A percentile compares a stretch with the other conserved stretches of the same genome.
phyloP scores from a whole-genome alignment of 768 basidiomycete species.

The Tylopilus felleus region DNA sequence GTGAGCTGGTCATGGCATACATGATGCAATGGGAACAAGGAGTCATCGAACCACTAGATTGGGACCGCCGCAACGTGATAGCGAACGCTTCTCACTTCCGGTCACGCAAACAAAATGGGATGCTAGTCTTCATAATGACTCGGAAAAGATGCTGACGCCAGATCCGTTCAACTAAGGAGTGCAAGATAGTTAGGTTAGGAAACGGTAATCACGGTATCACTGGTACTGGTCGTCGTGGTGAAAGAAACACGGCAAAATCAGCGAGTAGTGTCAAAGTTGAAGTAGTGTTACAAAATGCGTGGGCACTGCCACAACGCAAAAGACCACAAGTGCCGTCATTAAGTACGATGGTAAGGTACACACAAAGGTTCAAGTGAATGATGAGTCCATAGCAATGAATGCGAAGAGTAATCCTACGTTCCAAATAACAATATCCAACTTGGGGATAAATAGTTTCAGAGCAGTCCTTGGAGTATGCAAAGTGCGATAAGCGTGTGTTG shows the following conservation, averaged over 20 bases:
- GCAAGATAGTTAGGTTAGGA: too few relatives aligned
- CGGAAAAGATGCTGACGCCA: too few relatives aligned
- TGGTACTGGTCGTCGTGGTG: neutral
- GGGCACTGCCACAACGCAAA: neutral
- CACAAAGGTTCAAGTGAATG: neutral
- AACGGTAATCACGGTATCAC: too few relatives aligned
- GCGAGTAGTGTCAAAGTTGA: too few relatives aligned
- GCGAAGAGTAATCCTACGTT: neutral
- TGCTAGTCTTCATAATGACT: too few relatives aligned
- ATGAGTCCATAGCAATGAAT: neutral
- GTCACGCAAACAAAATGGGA: too few relatives aligned
- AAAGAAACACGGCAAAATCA: neutral
- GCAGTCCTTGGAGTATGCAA: neutral
- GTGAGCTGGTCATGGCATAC: neutral
- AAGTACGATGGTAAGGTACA: neutral
- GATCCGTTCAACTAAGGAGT: too few relatives aligned
- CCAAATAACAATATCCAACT: neutral
- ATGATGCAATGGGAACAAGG: neutral
- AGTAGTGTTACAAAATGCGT: neutral
- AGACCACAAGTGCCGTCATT: neutral
- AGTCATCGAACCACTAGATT: neutral
- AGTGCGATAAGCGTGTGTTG: neutral
- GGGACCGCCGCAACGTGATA: neutral
- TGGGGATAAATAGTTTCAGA: neutral
- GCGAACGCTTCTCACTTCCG: neutral